A percentile compares a stretch with the other conserved stretches of the same genome.
Evolutionary conservation across 345 rosid species (phyloP).

Genomic region (Eucalyptus cladocalyx): DNA sequence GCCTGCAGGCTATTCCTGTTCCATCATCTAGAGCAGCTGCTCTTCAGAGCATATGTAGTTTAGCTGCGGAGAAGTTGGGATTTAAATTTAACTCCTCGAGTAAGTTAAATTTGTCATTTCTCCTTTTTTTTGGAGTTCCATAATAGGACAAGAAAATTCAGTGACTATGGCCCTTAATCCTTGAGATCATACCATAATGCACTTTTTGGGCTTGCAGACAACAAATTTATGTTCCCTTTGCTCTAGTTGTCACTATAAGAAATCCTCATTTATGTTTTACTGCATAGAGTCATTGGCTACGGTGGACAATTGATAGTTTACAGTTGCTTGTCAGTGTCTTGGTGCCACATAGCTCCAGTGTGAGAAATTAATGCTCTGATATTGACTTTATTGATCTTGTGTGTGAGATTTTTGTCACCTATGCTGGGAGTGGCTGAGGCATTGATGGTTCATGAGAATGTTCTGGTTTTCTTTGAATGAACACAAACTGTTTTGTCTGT

Average conservation of each 20-base stretch:
- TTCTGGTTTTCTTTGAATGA: not conserved
- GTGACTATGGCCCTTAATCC: not conserved
- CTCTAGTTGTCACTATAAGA: not conserved
- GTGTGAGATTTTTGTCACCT: not conserved
- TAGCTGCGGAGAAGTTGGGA: constrained; percentile 87
- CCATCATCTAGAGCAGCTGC: constrained; percentile 58
- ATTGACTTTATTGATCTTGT: not conserved
- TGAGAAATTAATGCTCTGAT: not conserved
- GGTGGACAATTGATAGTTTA: not conserved
- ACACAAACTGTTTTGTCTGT: not conserved
- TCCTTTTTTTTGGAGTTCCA: not conserved
- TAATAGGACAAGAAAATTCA: not conserved
- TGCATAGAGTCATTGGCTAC: not conserved
- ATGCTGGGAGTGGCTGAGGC: not conserved
- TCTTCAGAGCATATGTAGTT: constrained; percentile 50
- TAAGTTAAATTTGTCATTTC: constrained; percentile 35
- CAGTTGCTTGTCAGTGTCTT: not conserved
- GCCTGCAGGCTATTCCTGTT: constrained; percentile 59
- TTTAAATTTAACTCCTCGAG: constrained; percentile 40
- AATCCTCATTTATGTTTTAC: not conserved
- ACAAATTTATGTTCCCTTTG: not conserved
- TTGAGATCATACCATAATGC: not conserved
- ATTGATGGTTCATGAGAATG: not conserved
- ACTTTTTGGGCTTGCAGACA: not conserved
- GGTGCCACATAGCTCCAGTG: not conserved